Percentiles rank a stretch among this genome's conserved stretches.
These are phyloP conservation scores for Jatropha curcas DNA, from an alignment of 345 rosid species.

Conservation along the genomic window DNA sequence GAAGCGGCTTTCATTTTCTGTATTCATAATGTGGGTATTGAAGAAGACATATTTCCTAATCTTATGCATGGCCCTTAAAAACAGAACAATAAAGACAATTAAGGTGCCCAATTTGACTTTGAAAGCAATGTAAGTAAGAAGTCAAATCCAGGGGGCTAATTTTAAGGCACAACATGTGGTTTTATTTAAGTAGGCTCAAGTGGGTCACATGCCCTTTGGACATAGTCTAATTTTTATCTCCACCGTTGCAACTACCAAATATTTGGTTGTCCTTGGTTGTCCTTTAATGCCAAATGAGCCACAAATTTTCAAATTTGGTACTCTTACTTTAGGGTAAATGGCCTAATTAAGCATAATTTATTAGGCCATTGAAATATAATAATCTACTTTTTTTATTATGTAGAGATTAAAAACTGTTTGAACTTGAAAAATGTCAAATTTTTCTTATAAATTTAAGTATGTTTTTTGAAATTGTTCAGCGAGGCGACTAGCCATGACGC, in stretches of 20 bases:
- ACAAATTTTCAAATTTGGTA: not conserved
- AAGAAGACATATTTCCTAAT: conserved; percentile 5
- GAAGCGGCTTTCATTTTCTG: too few relatives aligned
- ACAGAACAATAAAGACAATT: not conserved
- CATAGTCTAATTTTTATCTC: not conserved
- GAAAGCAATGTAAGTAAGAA: not conserved
- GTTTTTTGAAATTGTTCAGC: too few relatives aligned
- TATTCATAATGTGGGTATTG: not conserved
- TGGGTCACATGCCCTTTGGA: conserved; percentile 11
- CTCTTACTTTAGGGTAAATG: too few relatives aligned
- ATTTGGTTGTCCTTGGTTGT: not conserved
- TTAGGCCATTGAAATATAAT: too few relatives aligned
- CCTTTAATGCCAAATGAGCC: not conserved
- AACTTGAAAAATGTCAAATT: too few relatives aligned
- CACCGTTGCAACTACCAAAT: conserved; percentile 14
- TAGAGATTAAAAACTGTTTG: too few relatives aligned
- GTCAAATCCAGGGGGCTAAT: conserved; percentile 8
- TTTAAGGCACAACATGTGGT: not conserved
- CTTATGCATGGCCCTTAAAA: not conserved
- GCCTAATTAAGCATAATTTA: too few relatives aligned
- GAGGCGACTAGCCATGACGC: too few relatives aligned
- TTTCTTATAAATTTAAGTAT: too few relatives aligned
- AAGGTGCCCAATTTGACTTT: not conserved
- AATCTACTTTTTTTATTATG: too few relatives aligned
- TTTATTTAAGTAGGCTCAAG: not conserved